Percentiles rank a stretch among this genome's conserved stretches.
Evolutionary conservation across 441 rosid genomes (phyloP).

Genomic region (Gossypium gossypioides): DNA sequence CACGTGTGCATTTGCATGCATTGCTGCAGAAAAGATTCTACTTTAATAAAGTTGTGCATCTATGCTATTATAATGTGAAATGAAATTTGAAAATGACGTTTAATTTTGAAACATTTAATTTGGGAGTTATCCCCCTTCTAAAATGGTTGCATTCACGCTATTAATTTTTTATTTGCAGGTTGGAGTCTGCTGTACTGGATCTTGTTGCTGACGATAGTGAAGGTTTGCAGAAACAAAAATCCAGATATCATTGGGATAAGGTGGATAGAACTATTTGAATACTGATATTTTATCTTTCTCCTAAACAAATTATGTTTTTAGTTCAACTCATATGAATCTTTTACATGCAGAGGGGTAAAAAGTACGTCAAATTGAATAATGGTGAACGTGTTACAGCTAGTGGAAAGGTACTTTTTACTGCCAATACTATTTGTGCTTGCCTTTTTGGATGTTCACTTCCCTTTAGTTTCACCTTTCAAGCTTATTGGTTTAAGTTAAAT

Average conservation of each 20-base stretch:
- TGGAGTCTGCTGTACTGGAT: conserved; percentile 84
- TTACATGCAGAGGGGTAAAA: conserved; percentile 75
- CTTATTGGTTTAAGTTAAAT: neutral
- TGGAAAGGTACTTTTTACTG: conserved; percentile 61
- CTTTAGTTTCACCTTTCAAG: neutral
- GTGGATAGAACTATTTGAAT: conserved; percentile 28
- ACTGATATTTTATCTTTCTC: neutral
- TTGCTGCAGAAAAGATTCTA: conserved; percentile 3
- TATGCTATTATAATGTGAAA: neutral
- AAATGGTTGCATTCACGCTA: neutral
- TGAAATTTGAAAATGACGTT: neutral
- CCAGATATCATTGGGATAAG: conserved; percentile 87
- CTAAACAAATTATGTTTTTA: neutral
- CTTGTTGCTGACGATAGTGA: conserved; percentile 80
- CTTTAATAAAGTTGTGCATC: neutral
- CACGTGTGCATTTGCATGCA: neutral
- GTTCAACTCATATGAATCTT: neutral
- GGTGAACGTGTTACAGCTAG: conserved; percentile 95
- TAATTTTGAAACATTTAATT: conserved; percentile 1
- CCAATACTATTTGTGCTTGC: neutral
- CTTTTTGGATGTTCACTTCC: neutral
- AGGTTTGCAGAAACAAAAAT: conserved; percentile 72
- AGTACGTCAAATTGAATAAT: conserved; percentile 81
- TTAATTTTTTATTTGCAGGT: conserved; percentile 29
- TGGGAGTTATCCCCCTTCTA: neutral